phyloP scores from a whole-genome alignment of 768 basidiomycete genomes.

The Amanita molliuscula region DNA sequence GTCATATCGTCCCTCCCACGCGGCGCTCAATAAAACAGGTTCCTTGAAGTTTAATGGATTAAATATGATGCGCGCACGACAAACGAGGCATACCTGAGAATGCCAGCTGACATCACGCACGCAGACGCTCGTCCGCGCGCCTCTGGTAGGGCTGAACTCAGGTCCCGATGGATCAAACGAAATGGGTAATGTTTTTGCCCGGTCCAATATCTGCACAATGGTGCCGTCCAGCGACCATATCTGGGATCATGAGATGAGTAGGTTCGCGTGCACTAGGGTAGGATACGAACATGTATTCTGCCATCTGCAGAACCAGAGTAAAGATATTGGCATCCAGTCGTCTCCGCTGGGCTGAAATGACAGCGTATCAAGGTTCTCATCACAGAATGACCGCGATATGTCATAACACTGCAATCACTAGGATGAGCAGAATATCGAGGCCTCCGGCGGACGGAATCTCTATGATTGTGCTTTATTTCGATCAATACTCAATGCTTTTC shows the following conservation, averaged over 20 bases:
- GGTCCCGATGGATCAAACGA: slow-evolving; percentile 60
- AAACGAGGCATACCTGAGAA: slow-evolving; percentile 41
- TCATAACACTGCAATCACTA: slow-evolving; percentile 89
- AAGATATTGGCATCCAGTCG: slow-evolving; percentile 87
- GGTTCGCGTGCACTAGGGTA: neutral
- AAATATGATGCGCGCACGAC: neutral
- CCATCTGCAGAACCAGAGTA: slow-evolving; percentile 92
- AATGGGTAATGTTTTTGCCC: slow-evolving; percentile 62
- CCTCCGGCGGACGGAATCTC: slow-evolving; percentile 57
- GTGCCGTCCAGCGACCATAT: slow-evolving; percentile 94
- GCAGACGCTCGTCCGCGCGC: slow-evolving; percentile 32
- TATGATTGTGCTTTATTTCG: slow-evolving; percentile 15
- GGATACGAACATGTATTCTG: slow-evolving; percentile 57
- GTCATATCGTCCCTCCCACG: slow-evolving; percentile 61
- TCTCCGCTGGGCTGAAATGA: slow-evolving; percentile 89
- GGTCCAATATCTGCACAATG: slow-evolving; percentile 76
- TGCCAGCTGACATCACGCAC: slow-evolving; percentile 98
- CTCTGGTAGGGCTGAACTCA: slow-evolving; percentile 27
- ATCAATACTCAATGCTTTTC: neutral
- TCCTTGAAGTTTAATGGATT: slow-evolving; percentile 33
- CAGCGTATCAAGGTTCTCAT: slow-evolving; percentile 89
- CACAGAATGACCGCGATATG: slow-evolving; percentile 86
- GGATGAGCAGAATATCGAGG: slow-evolving; percentile 63
- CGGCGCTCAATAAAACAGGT: slow-evolving; percentile 87
- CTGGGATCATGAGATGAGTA: slow-evolving; percentile 27